Evolutionary conservation across 148 eudicot species (phyloP).

Genomic region (Heliamphora exappendiculata): DNA sequence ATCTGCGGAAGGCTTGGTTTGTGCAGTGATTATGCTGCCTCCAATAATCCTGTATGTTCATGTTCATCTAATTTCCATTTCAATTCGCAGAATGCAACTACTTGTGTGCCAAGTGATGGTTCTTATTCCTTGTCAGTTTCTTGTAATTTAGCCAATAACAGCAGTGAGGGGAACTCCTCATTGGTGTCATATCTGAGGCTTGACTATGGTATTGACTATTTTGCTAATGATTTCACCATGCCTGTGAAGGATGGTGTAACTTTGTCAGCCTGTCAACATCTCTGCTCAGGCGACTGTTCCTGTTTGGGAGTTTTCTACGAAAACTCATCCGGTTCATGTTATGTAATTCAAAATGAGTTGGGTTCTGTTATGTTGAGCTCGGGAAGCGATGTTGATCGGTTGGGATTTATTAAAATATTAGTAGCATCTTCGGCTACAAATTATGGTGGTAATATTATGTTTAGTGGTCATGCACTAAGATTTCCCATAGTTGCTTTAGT

Average conservation of each 20-base stretch:
- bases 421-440: slow-evolving; percentile 12
- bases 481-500: slow-evolving; percentile 41
- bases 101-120: slow-evolving; percentile 43
- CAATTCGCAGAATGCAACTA: slow-evolving; percentile 18
- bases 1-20: slow-evolving; percentile 56
- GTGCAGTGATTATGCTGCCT: slow-evolving; percentile 23
- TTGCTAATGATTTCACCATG: slow-evolving; percentile 32
- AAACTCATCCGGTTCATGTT: slow-evolving; percentile 55
- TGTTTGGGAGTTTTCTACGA: slow-evolving; percentile 58
- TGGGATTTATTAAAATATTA: slow-evolving; percentile 50
- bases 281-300: slow-evolving; percentile 54
- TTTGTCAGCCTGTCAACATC: slow-evolving; percentile 46
- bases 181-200: slow-evolving; percentile 36
- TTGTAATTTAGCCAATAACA: slow-evolving; percentile 31
- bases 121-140: slow-evolving; percentile 40
- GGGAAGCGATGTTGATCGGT: slow-evolving; percentile 11
- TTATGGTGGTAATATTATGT: neutral
- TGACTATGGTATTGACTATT: slow-evolving; percentile 43
- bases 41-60: slow-evolving; percentile 37
- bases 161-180: slow-evolving; percentile 16
- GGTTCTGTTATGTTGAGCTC: slow-evolving; percentile 43
- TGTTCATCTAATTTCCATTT: slow-evolving; percentile 48
- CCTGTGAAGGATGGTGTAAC: slow-evolving; percentile 35
- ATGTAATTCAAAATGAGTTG: slow-evolving; percentile 31
- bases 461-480: neutral